Conservation (phyloP, 768 basidiomycete species). For the Suillus luteus region DNA sequence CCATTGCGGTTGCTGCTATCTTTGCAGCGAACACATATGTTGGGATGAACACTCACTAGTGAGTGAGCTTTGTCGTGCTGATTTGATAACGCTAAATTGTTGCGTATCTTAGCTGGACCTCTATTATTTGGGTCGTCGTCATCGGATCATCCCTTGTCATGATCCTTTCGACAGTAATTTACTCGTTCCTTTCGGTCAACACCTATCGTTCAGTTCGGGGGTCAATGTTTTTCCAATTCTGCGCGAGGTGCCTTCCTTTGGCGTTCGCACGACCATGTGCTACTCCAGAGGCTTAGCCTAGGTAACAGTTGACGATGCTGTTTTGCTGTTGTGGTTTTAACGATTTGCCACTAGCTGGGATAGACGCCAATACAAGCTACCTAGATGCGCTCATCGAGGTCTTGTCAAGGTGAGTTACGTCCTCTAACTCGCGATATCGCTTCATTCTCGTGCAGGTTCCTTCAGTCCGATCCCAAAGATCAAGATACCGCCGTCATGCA, state of each 20-base stretch:
- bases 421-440: neutral
- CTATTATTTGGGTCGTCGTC: constrained; percentile 82
- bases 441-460: constrained; percentile 47
- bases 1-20: constrained; percentile 84
- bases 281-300: no score
- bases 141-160: constrained; percentile 80
- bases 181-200: constrained; percentile 74
- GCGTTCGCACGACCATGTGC: no score
- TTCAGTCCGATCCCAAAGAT: constrained; percentile 75
- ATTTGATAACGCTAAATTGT: constrained; percentile 11
- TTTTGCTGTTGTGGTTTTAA: constrained; percentile 6
- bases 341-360: constrained; percentile 32
- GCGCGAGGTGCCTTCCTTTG: no score
- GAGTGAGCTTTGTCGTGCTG: constrained; percentile 39
- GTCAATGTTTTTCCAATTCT: no score
- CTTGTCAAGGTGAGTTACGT: constrained; percentile 62
- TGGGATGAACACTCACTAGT: constrained; percentile 89
- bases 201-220: constrained; percentile 45
- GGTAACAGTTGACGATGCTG: no score
- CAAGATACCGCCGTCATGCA: constrained; percentile 52
- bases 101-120: constrained; percentile 62
- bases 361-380: constrained; percentile 63
- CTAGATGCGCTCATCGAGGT: constrained; percentile 76
- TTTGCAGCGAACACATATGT: constrained; percentile 88
- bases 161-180: constrained; percentile 86